A percentile compares a stretch with the other conserved stretches of the same genome.
Evolutionary conservation across 202 grass and related monocot species (phyloP).

Genomic region (Saccharum hybrid): DNA sequence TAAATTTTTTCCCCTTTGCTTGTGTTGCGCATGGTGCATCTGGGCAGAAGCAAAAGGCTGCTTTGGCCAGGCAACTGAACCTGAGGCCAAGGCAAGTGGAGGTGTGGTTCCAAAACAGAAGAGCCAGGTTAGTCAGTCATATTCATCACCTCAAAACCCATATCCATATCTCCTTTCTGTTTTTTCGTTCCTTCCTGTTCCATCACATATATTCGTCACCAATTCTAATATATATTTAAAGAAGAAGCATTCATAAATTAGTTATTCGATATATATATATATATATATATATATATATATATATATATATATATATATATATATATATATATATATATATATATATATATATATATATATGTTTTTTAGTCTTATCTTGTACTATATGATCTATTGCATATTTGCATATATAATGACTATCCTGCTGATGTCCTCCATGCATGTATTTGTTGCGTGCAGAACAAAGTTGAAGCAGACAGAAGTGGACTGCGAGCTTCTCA

Average conservation of each 20-base stretch:
- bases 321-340: no score
- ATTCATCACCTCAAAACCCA: conserved; percentile 39
- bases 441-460: conserved; percentile 42
- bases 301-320: no score
- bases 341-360: no score
- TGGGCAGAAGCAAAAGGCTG: conserved; percentile 66
- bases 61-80: conserved; percentile 65
- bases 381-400: not conserved
- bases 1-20: not conserved
- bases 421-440: not conserved
- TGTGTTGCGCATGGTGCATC: conserved; percentile 2
- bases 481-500: conserved; percentile 83
- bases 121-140: conserved; percentile 60
- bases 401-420: not conserved
- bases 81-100: conserved; percentile 74
- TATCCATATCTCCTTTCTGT: conserved; percentile 19
- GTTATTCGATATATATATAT: not conserved
- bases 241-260: not conserved
- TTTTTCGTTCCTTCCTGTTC: not conserved
- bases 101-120: conserved; percentile 83
- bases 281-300: no score
- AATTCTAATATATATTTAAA: not conserved
- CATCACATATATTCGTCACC: not conserved
- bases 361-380: not conserved
- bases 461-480: conserved; percentile 94